These are phyloP conservation scores for Cystobasidiaceae sp. DNA, from an alignment of 1,284 basidiomycete genomes.

Conservation along the genomic window DNA sequence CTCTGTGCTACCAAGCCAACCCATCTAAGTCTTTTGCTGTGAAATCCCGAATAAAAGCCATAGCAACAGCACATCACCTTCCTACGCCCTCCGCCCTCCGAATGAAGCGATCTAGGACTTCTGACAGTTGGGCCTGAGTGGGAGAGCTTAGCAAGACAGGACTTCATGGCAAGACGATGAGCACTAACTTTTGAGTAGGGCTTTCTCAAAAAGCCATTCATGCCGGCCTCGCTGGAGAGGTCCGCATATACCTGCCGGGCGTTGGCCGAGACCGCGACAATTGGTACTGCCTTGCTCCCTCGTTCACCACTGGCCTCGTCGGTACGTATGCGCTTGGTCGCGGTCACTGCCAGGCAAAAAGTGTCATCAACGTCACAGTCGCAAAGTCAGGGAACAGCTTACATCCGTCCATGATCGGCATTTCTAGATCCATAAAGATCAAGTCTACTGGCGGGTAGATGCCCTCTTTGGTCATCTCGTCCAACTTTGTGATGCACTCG, in stretches of 20 bases:
- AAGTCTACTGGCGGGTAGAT: constrained; percentile 20
- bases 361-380: neutral
- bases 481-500: constrained; percentile 10
- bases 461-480: neutral
- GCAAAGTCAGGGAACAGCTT: neutral
- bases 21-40: no score
- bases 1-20: no score
- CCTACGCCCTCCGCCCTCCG: no score
- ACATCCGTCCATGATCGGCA: constrained; percentile 30
- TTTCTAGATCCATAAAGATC: constrained; percentile 29
- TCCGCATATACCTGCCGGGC: constrained; percentile 27
- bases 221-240: constrained; percentile 12
- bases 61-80: no score
- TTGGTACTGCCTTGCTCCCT: constrained; percentile 2
- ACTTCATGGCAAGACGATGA: no score
- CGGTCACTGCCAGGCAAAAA: constrained; percentile 1
- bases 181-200: constrained; percentile 28
- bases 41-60: no score
- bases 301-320: constrained; percentile 1
- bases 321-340: constrained; percentile 14
- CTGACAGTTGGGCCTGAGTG: constrained; percentile 13
- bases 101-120: constrained; percentile 2
- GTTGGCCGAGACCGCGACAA: constrained; percentile 27
- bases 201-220: constrained; percentile 26
- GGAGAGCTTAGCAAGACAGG: no score